Conservation (phyloP, 805 yeast species). For the Metschnikowia cerradonensis region DNA sequence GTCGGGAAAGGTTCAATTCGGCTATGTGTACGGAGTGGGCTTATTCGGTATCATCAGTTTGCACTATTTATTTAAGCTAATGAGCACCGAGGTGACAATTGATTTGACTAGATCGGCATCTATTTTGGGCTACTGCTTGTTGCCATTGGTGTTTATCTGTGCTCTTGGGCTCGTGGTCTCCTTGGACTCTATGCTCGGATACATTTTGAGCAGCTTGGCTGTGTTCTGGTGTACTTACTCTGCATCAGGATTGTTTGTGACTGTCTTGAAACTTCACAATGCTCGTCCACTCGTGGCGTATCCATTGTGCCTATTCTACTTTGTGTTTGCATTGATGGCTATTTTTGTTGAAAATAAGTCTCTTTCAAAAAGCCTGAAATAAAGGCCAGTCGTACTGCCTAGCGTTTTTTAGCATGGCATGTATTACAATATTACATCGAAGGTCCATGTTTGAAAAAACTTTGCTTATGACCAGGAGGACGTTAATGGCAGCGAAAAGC, state of each 20-base stretch:
- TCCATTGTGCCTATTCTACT: slow-evolving; percentile 86
- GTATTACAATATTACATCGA: not conserved
- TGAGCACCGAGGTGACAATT: slow-evolving; percentile 63
- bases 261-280: slow-evolving; percentile 75
- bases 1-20: slow-evolving; percentile 94
- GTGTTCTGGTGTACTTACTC: slow-evolving; percentile 91
- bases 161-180: slow-evolving; percentile 63
- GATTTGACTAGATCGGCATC: slow-evolving; percentile 75
- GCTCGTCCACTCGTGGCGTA: slow-evolving; percentile 91
- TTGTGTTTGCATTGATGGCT: slow-evolving; percentile 94
- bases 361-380: not conserved
- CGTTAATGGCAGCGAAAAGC: not conserved
- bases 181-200: slow-evolving; percentile 73
- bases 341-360: slow-evolving; percentile 57
- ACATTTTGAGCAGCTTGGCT: slow-evolving; percentile 58
- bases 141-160: slow-evolving; percentile 80
- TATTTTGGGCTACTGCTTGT: slow-evolving; percentile 87
- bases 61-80: slow-evolving; percentile 79
- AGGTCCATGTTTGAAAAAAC: not conserved
- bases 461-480: not conserved
- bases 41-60: slow-evolving; percentile 82
- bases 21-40: slow-evolving; percentile 95
- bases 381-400: not conserved
- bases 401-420: not conserved
- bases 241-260: slow-evolving; percentile 87